Evolutionary conservation across 2,329 filamentous ascomycete species (phyloP).

Genomic region (Berkeleyomyces rouxiae): DNA sequence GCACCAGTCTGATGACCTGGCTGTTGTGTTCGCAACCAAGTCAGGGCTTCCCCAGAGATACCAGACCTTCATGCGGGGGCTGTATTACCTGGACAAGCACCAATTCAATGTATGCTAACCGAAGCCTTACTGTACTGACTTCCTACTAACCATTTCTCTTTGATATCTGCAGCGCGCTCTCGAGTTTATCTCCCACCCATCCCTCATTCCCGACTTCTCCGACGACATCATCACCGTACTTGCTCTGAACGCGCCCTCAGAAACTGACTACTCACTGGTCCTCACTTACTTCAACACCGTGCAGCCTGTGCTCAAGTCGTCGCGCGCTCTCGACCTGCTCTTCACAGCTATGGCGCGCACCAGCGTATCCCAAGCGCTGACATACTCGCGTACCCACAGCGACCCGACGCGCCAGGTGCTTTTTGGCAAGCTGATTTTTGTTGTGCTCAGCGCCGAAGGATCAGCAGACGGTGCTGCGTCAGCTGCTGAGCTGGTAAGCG

Average conservation of each 20-base stretch:
- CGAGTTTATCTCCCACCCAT: slow-evolving; percentile 63
- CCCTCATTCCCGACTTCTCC: slow-evolving; percentile 62
- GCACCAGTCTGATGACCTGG: slow-evolving; percentile 28
- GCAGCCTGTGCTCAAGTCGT: slow-evolving; percentile 51
- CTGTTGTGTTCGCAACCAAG: slow-evolving; percentile 40
- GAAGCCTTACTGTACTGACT: neutral
- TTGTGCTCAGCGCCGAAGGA: slow-evolving; percentile 32
- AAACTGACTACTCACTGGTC: slow-evolving; percentile 49
- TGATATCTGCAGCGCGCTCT: slow-evolving; percentile 42
- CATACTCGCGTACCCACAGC: slow-evolving; percentile 51
- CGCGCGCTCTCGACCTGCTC: slow-evolving; percentile 45
- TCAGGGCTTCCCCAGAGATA: slow-evolving; percentile 60
- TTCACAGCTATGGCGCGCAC: slow-evolving; percentile 52
- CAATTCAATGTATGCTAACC: slow-evolving; percentile 40
- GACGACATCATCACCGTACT: slow-evolving; percentile 64
- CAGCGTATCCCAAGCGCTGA: slow-evolving; percentile 55
- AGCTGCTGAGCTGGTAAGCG: slow-evolving; percentile 51
- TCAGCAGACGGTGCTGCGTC: slow-evolving; percentile 31
- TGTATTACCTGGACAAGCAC: slow-evolving; percentile 63
- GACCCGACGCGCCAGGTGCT: slow-evolving; percentile 44
- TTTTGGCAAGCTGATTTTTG: slow-evolving; percentile 48
- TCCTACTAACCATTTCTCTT: neutral
- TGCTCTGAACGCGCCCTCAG: slow-evolving; percentile 40
- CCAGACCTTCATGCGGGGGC: slow-evolving; percentile 61
- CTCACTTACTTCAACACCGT: slow-evolving; percentile 67